Percentiles rank a stretch among this genome's conserved stretches.
phyloP scores from a whole-genome alignment of 768 basidiomycete species.

The Lactifluus rugatus region DNA sequence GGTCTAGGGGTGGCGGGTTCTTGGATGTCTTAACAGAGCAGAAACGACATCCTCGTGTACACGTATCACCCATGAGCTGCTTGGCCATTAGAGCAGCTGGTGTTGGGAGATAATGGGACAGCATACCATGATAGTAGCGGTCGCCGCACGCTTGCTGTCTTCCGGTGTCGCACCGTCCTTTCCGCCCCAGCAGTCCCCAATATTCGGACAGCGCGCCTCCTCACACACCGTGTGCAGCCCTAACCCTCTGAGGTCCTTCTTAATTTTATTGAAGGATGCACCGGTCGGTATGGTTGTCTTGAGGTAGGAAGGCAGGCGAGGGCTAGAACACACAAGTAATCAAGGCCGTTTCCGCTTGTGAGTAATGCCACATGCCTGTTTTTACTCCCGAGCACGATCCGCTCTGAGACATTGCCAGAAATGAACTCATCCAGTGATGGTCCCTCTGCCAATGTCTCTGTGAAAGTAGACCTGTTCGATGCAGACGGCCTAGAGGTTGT shows the following conservation, averaged over 20 bases:
- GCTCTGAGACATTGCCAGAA: conserved; percentile 44
- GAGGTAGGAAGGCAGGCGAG: conserved; percentile 76
- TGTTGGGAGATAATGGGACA: background rate
- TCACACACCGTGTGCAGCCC: conserved; percentile 95
- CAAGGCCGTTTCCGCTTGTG: background rate
- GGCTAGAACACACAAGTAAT: conserved; percentile 36
- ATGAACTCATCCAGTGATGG: conserved; percentile 79
- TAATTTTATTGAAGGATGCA: conserved; percentile 81
- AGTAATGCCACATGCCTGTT: conserved; percentile 40
- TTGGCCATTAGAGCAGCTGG: background rate
- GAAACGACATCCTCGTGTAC: conserved; percentile 95
- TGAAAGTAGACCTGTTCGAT: conserved; percentile 35
- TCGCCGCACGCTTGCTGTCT: conserved; percentile 74
- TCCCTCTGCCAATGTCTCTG: conserved; percentile 47
- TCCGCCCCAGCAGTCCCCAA: conserved; percentile 99
- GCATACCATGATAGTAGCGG: conserved; percentile 95
- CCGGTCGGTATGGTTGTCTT: conserved; percentile 92
- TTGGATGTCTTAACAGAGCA: conserved; percentile 94
- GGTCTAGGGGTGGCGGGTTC: conserved; percentile 81
- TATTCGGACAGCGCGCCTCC: conserved; percentile 97
- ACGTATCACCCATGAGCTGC: conserved; percentile 98
- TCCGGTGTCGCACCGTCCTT: conserved; percentile 53
- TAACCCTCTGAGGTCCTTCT: conserved; percentile 88
- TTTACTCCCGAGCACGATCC: conserved; percentile 63
- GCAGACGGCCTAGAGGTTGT: conserved; percentile 40